phyloP scores from a whole-genome alignment of 352 stramenopile species.

The Stephanocyclus meneghinianus region DNA sequence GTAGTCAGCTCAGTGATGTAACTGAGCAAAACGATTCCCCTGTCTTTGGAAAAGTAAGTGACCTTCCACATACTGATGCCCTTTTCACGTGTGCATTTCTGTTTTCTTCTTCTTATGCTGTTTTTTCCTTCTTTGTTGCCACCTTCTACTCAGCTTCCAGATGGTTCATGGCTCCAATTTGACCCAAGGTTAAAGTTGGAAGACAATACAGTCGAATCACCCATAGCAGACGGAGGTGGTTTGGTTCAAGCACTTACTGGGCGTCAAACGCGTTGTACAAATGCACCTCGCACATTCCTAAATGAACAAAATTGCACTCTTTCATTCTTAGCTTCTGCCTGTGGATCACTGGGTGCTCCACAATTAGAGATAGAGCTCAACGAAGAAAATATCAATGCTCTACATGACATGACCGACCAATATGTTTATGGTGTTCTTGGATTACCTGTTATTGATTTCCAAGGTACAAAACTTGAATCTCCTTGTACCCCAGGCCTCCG shows the following conservation, averaged over 20 bases:
- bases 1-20: constrained; percentile 50
- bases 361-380: constrained; percentile 52
- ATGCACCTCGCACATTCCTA: constrained; percentile 59
- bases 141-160: constrained; percentile 19
- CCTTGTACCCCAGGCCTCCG: constrained; percentile 46
- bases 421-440: constrained; percentile 64
- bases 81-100: too few relatives aligned
- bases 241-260: constrained; percentile 39
- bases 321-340: constrained; percentile 41
- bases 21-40: constrained; percentile 53
- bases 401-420: constrained; percentile 51
- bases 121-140: neutral
- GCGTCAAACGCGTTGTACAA: constrained; percentile 51
- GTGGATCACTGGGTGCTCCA: constrained; percentile 40
- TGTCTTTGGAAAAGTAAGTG: constrained; percentile 45
- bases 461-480: constrained; percentile 35
- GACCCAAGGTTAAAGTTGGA: constrained; percentile 48
- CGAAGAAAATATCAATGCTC: constrained; percentile 39
- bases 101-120: neutral
- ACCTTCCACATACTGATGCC: too few relatives aligned
- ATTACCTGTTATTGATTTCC: constrained; percentile 44
- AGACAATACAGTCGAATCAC: constrained; percentile 52
- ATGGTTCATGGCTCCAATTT: constrained; percentile 58
- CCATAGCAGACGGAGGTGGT: constrained; percentile 59
- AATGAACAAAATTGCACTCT: constrained; percentile 60